Conservation (phyloP, 164 flowering plant genomes). For the Pachysandra terminalis region DNA sequence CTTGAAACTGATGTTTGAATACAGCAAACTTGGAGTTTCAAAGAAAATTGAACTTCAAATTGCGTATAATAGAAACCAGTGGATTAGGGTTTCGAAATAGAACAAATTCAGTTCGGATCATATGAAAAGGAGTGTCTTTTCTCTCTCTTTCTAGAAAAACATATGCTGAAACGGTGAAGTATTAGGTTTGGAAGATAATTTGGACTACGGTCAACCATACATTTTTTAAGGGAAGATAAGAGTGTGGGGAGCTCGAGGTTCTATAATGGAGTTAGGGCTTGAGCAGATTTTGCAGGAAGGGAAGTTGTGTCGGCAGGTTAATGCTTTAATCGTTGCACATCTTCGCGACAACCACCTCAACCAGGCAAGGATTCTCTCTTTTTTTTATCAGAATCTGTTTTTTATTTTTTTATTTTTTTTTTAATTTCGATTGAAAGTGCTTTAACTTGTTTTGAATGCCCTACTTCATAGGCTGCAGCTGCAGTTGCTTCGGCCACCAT, state of each 20-base stretch:
- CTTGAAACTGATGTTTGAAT: no score
- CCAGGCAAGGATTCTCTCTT: constrained; percentile 37
- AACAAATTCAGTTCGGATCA: not conserved
- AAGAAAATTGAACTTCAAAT: not conserved
- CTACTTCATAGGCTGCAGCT: constrained; percentile 56
- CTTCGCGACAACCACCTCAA: constrained; percentile 73
- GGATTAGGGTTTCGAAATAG: not conserved
- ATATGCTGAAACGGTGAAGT: not conserved
- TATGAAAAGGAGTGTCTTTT: not conserved
- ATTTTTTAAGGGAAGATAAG: not conserved
- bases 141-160: no score
- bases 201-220: not conserved
- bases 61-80: not conserved
- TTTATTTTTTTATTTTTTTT: not conserved
- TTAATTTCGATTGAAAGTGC: not conserved
- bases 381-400: not conserved
- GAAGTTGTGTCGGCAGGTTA: constrained; percentile 59
- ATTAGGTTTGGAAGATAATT: not conserved
- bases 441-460: not conserved
- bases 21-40: not conserved
- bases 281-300: constrained; percentile 73
- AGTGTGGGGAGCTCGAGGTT: not conserved
- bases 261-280: constrained; percentile 30
- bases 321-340: constrained; percentile 73
- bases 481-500: constrained; percentile 86